phyloP scores from a whole-genome alignment of 1,139 yeast species.

The Sugiyamaella pinicola region DNA sequence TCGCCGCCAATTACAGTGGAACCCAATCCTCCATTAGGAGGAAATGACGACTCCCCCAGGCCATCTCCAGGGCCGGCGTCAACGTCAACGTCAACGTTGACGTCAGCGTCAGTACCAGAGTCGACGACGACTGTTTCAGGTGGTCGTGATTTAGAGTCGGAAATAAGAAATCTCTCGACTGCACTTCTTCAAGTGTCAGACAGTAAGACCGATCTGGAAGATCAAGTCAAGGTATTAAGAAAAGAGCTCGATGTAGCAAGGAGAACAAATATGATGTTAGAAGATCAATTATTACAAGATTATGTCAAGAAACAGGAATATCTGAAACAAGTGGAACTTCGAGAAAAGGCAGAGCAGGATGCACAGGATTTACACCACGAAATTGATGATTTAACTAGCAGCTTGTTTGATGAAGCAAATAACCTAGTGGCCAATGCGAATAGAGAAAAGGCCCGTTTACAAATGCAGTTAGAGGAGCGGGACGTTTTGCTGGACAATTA shows the following conservation, averaged over 20 bases:
- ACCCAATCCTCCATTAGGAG: no score
- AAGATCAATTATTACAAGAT: slow-evolving; percentile 34
- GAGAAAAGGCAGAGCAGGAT: slow-evolving; percentile 53
- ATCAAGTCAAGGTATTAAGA: slow-evolving; percentile 37
- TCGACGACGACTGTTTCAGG: not conserved
- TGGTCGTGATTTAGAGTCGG: not conserved
- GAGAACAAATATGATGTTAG: slow-evolving; percentile 34
- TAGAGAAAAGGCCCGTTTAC: slow-evolving; percentile 51
- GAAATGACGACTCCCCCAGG: no score
- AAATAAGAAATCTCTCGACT: slow-evolving; percentile 43
- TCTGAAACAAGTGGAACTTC: slow-evolving; percentile 31
- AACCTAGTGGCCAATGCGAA: slow-evolving; percentile 71
- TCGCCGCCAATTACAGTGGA: no score
- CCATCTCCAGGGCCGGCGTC: no score
- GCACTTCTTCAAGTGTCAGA: slow-evolving; percentile 43
- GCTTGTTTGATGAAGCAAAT: slow-evolving; percentile 71
- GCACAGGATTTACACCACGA: slow-evolving; percentile 58
- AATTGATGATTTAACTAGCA: slow-evolving; percentile 68
- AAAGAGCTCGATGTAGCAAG: slow-evolving; percentile 37
- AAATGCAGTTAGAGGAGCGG: slow-evolving; percentile 70
- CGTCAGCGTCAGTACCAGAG: no score
- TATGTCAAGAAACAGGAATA: slow-evolving; percentile 33
- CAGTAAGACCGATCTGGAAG: slow-evolving; percentile 43
- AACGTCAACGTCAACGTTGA: no score
- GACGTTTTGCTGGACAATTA: slow-evolving; percentile 66